Conservation (phyloP, 2,329 filamentous ascomycete genomes). For the Hansfordia pulvinata region DNA sequence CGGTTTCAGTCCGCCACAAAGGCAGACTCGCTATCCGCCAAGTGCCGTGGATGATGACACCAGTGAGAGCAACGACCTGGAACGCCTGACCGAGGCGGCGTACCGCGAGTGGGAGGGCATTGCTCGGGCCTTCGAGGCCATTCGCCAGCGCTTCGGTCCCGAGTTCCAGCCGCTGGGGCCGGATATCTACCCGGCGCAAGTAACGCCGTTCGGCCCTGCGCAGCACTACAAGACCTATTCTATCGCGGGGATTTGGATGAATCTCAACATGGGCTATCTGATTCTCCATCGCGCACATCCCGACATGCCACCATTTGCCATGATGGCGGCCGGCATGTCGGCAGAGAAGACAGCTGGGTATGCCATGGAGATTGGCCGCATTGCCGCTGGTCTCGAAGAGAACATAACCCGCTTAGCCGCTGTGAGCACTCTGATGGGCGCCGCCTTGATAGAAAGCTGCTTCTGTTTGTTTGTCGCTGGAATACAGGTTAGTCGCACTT, state of each 20-base stretch:
- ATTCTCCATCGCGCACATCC: conserved; percentile 74
- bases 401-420: conserved; percentile 36
- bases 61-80: conserved; percentile 42
- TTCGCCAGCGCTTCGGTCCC: conserved; percentile 51
- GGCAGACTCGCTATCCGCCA: too few species aligned
- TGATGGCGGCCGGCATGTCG: conserved; percentile 71
- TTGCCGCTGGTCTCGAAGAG: conserved; percentile 58
- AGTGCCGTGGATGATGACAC: conserved; percentile 25
- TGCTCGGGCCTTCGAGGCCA: conserved; percentile 51
- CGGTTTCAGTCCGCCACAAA: conserved; percentile 38
- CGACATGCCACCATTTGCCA: conserved; percentile 79
- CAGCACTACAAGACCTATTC: conserved; percentile 74
- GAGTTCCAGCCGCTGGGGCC: conserved; percentile 64
- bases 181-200: conserved; percentile 46
- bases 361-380: conserved; percentile 65
- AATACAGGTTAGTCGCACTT: conserved; percentile 41
- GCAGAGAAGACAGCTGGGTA: conserved; percentile 57
- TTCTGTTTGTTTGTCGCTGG: conserved; percentile 80
- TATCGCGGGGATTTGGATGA: conserved; percentile 79
- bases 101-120: conserved; percentile 70
- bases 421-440: conserved; percentile 66
- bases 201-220: conserved; percentile 71
- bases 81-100: conserved; percentile 54
- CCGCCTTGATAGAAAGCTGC: conserved; percentile 68
- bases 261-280: conserved; percentile 76